phyloP scores from a whole-genome alignment of 768 basidiomycete genomes.

The Agaricus subrufescens region DNA sequence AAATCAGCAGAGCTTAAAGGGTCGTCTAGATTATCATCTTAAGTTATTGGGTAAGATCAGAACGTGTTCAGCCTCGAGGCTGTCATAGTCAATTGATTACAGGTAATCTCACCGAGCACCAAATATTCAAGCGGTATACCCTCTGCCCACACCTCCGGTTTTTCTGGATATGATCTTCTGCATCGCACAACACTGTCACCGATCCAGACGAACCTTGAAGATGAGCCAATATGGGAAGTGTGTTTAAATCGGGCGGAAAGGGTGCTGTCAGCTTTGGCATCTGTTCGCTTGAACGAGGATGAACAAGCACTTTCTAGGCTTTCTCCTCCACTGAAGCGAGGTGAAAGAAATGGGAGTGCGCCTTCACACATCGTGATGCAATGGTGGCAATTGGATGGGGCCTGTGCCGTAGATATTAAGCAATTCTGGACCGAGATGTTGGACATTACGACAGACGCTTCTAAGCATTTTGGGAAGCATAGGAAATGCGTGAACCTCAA shows the following conservation, averaged over 20 bases:
- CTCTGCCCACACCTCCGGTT: slow-evolving; percentile 8
- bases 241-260: slow-evolving; percentile 2
- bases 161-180: background rate
- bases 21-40: slow-evolving; percentile 29
- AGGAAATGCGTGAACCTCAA: background rate
- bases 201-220: background rate
- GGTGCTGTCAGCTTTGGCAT: background rate
- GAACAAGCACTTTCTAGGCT: background rate
- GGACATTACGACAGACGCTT: background rate
- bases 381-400: background rate
- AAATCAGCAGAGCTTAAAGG: slow-evolving; percentile 24
- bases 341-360: background rate
- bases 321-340: background rate
- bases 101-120: slow-evolving; percentile 3
- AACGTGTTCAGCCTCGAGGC: slow-evolving; percentile 46
- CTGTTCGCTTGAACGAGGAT: background rate
- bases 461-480: background rate
- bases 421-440: background rate
- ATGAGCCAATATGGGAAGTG: background rate
- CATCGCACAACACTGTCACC: background rate
- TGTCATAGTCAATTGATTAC: slow-evolving; percentile 6
- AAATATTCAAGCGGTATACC: slow-evolving; percentile 9
- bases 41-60: slow-evolving; percentile 36
- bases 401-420: background rate
- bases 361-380: background rate